Evolutionary conservation across 352 stramenopile genomes (phyloP), one percentile per base, ranked within the genome.

Genomic region (Phytophthora pini): DNA sequence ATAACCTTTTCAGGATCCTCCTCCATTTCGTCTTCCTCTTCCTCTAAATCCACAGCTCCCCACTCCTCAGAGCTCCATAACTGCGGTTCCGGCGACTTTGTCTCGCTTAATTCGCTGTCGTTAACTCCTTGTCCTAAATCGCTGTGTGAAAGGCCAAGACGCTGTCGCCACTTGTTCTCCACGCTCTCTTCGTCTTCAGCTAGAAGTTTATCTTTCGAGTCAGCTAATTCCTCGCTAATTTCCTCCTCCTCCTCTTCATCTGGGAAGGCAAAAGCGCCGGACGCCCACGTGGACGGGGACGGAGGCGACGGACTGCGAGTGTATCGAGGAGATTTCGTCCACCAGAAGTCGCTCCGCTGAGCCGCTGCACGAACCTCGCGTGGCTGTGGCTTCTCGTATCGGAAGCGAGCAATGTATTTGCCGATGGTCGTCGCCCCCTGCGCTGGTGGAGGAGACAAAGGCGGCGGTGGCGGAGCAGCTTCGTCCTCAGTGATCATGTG

Each of bases 371-470:
- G 76, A 52, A 56, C 31, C n/a, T 86, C 79, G 7, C 82, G 67
- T 0, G 82, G 76, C 43, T 68, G 76, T 34, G 82, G 82, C 44
- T 73, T 65, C 49, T 86, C 82, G 22, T 76, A 71, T 5, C 82
- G 82, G 67, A 91, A 91, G 36, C 82, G 78, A 24, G 78, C 79
- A 11, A 91, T 91, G 72, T 91, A 91, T 47, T 73, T 83, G 52
- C 76, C 77, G 70, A 91, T 91, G 5, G 82, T 91, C n/a, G 82
- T 90, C 36, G 49, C 58, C 41, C 71, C 44, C 4, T 56, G 41
- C 24, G 50, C 29, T 27, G 56, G 32, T 13, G 50, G 51, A 22
- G 45, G 58, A 22, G 60, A 57, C 12, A 32, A 47, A 34, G 65
- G 65, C 6, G 60, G 50, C 10, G 54, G 59, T 8, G 53, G 50